These are phyloP conservation scores for Populus deltoides DNA, from an alignment of 345 rosid species.

Conservation along the genomic window DNA sequence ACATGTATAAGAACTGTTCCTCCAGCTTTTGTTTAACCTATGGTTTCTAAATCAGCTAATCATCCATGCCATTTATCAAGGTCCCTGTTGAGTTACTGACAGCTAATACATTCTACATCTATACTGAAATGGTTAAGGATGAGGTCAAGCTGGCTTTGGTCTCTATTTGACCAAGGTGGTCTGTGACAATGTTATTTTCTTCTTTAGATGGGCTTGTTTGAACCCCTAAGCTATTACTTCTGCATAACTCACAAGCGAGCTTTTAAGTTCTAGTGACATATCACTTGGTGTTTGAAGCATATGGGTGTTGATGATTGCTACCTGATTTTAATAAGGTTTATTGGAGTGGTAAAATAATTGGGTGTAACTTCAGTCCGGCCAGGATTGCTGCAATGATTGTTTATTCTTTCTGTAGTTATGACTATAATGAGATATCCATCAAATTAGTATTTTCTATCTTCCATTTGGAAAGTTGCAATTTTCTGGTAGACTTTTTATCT, in stretches of 20 bases:
- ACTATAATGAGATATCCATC: background rate
- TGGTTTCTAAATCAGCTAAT: background rate
- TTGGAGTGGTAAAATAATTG: background rate
- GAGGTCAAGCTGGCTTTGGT: no score
- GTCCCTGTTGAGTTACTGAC: background rate
- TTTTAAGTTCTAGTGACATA: background rate
- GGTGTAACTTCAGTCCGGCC: background rate
- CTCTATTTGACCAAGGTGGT: no score
- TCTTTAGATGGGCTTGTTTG: no score
- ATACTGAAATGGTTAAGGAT: background rate
- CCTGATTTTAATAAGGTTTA: background rate
- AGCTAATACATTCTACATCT: background rate
- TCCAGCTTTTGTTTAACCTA: background rate
- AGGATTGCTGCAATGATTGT: background rate
- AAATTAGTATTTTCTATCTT: background rate
- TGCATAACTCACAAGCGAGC: background rate
- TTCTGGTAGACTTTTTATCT: background rate
- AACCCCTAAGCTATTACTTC: background rate
- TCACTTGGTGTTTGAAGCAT: background rate
- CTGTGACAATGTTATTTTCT: no score
- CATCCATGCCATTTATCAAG: background rate
- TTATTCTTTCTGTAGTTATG: background rate
- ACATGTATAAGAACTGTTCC: background rate
- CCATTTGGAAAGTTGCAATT: background rate
- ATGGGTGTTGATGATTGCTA: background rate